These are phyloP conservation scores for Arbutus unedo DNA, from an alignment of 148 eudicot genomes.

Conservation along the genomic window DNA sequence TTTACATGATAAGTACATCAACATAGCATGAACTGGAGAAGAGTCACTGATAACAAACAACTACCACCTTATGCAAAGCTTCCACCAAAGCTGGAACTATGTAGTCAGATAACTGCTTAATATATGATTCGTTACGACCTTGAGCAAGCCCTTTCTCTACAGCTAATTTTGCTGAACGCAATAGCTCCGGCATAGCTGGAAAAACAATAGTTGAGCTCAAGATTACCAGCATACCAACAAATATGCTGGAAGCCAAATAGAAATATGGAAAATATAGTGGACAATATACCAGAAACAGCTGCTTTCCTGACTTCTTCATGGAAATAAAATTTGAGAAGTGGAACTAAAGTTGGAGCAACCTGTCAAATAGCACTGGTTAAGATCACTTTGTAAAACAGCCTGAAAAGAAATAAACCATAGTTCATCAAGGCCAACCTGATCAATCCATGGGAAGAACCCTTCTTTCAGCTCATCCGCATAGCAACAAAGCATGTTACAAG, in stretches of 20 bases:
- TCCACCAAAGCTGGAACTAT: conserved; percentile 89
- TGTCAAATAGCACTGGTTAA: conserved; percentile 18
- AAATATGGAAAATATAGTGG: not conserved
- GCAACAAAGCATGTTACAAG: conserved; percentile 97
- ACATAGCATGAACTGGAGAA: not conserved
- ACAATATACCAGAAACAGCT: conserved; percentile 79
- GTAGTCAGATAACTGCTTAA: conserved; percentile 90
- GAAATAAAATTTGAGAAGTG: conserved; percentile 91
- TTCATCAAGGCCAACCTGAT: conserved; percentile 59
- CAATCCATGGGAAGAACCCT: conserved; percentile 98
- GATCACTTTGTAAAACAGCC: conserved; percentile 4
- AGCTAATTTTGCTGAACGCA: conserved; percentile 89
- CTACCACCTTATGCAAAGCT: conserved; percentile 83
- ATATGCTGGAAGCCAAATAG: not conserved
- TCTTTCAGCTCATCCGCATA: conserved; percentile 98
- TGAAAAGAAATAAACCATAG: not conserved
- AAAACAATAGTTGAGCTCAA: conserved; percentile 17
- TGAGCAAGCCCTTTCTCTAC: conserved; percentile 93
- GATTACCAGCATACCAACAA: conserved; percentile 14
- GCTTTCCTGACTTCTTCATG: conserved; percentile 98
- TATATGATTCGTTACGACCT: conserved; percentile 81
- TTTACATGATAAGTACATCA: not conserved
- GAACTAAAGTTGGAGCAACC: conserved; percentile 95
- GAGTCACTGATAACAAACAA: conserved; percentile 12
- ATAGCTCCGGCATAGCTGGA: conserved; percentile 93